Percentiles rank a stretch among this genome's conserved stretches.
Conservation (phyloP, 192 early-diverging fungal genomes). For the Kickxella alabastrina region DNA sequence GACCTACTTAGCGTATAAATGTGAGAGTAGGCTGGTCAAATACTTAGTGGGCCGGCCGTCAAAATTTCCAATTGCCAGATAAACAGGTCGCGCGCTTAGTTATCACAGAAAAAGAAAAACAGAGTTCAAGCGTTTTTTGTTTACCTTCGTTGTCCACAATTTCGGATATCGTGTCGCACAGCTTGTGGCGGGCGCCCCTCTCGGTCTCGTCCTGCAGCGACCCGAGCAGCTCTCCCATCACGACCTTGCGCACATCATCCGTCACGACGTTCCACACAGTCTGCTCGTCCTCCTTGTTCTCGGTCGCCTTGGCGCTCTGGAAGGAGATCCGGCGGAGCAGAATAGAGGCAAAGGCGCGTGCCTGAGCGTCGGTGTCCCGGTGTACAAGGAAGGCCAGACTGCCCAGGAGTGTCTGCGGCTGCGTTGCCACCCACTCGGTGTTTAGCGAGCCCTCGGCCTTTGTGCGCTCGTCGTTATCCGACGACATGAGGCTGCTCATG, state of each 20-base stretch:
- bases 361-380: constrained; percentile 49
- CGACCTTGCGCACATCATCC: constrained; percentile 57
- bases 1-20: constrained; percentile 10
- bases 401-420: constrained; percentile 58
- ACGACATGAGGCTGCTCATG: constrained; percentile 51
- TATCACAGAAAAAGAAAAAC: background rate
- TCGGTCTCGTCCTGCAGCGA: constrained; percentile 75
- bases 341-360: constrained; percentile 65
- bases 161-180: constrained; percentile 92
- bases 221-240: constrained; percentile 73
- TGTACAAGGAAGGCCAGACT: constrained; percentile 57
- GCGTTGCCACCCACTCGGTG: constrained; percentile 55
- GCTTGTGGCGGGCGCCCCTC: constrained; percentile 77
- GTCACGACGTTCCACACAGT: constrained; percentile 75
- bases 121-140: constrained; percentile 45
- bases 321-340: constrained; percentile 68
- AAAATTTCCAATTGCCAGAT: too few species aligned
- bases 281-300: constrained; percentile 52
- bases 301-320: constrained; percentile 24
- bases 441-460: constrained; percentile 62
- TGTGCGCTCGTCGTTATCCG: constrained; percentile 60
- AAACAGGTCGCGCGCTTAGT: too few species aligned
- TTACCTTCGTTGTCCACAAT: constrained; percentile 62
- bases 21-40: too few species aligned
- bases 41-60: too few species aligned